Evolutionary conservation across 495 filamentous ascomycete genomes (phyloP), one percentile per base, ranked within the genome.

Genomic region (Darksidea phi): DNA sequence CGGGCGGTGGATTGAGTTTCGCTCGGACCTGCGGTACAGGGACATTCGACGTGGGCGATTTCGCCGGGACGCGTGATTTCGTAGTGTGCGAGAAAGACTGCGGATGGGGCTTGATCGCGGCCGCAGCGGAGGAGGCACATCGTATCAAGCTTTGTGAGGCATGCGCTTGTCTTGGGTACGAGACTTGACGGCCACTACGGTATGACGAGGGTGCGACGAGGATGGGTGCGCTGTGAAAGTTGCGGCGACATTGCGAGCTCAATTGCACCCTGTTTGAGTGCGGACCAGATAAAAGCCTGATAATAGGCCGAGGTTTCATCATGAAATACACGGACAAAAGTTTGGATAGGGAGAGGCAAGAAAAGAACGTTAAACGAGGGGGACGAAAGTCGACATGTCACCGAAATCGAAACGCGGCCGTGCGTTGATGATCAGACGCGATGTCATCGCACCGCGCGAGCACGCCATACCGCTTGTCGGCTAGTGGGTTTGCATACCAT

Each of bases 1-100:
- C 72, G 7, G 68, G 49, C 0, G 86, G 86, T 0, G 82, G 82
- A 72, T 88, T 89, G 56, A 86, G 57, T 12, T 60, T 59, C 38
- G 60, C 60, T 61, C 23, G 48, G 1, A 25, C n/a, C 10, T 59
- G 23, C 18, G 48, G 37, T 18, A 32, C 34, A 13, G 48, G 38
- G 11, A 34, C 17, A 24, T 17, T 23, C n/a, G 25, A 47, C 3
- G 49, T 13, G 18, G 42, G 42, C 15, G 26, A 23, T 48, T 43
- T 25, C 10, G 10, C 28, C 4, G 28, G 28, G 28, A 32, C 28
- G 28, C 28, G 3, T 10, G 41, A 15, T 45, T 25, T 49, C 23
- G 23, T 2, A 4, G 28, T 3, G 28, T 10, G 28, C 28, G 28
- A 32, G 28, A 10, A 32, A 10, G 28, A 4, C 10, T 3, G 4